Evolutionary conservation across 805 yeast genomes (phyloP).

Genomic region (Phaffomyces opuntiae): DNA sequence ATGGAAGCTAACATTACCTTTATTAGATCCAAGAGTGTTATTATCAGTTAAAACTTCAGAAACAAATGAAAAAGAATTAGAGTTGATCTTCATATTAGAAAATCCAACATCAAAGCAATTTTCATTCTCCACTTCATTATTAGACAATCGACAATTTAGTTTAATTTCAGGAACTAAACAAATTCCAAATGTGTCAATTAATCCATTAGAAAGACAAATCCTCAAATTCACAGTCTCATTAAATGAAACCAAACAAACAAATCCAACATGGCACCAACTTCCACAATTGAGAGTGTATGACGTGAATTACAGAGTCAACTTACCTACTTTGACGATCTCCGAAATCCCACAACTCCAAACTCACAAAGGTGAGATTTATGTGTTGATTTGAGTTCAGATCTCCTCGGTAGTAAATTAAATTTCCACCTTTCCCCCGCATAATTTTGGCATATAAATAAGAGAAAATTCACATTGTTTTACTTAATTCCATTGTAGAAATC

Average conservation of each 20-base stretch:
- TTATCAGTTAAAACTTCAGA: constrained; percentile 26
- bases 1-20: constrained; percentile 51
- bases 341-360: constrained; percentile 17
- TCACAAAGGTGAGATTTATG: constrained; percentile 23
- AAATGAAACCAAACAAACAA: constrained; percentile 8
- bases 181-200: constrained; percentile 26
- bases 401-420: background rate
- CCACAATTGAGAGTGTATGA: constrained; percentile 67
- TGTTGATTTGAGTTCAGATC: background rate
- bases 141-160: constrained; percentile 30
- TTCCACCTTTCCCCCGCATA: background rate
- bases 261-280: constrained; percentile 28
- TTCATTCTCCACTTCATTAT: constrained; percentile 46
- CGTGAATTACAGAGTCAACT: constrained; percentile 54
- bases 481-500: no score
- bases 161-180: constrained; percentile 28
- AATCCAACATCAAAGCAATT: constrained; percentile 70
- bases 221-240: constrained; percentile 28
- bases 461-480: background rate
- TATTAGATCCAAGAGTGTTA: constrained; percentile 64
- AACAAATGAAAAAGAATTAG: constrained; percentile 15
- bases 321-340: constrained; percentile 43
- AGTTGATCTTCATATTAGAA: constrained; percentile 49
- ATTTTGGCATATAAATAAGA: background rate
- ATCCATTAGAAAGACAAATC: constrained; percentile 52